phyloP scores from a whole-genome alignment of 345 rosid genomes.

The Mangifera indica region DNA sequence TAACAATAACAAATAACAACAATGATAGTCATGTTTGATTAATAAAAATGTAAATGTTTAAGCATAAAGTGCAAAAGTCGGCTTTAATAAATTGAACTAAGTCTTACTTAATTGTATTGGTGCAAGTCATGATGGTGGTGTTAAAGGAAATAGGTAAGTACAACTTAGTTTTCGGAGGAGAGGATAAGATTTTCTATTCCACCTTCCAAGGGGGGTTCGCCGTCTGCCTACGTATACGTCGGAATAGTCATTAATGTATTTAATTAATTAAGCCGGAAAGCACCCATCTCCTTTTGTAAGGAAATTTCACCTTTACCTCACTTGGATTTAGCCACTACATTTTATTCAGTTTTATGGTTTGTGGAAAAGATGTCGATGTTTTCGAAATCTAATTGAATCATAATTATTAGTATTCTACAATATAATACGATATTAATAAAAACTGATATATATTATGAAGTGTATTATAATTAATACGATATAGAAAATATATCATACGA shows the following conservation, averaged over 20 bases:
- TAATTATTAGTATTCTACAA: too few relatives aligned
- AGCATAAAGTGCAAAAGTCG: constrained; percentile 26
- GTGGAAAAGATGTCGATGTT: too few relatives aligned
- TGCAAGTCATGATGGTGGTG: constrained; percentile 37
- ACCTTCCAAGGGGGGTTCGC: constrained; percentile 25
- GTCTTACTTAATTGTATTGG: constrained; percentile 18
- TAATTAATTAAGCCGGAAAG: not conserved
- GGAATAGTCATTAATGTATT: not conserved
- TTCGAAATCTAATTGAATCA: too few relatives aligned
- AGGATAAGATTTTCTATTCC: constrained; percentile 38
- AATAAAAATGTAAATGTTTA: not conserved
- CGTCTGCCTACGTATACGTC: constrained; percentile 29
- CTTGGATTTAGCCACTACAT: too few relatives aligned
- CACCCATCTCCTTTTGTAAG: too few relatives aligned
- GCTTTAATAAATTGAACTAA: not conserved
- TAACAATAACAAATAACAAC: constrained; percentile 22
- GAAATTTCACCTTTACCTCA: not conserved
- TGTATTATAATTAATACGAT: too few relatives aligned
- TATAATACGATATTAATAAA: too few relatives aligned
- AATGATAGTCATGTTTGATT: constrained; percentile 21
- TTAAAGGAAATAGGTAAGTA: constrained; percentile 27
- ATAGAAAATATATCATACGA: too few relatives aligned
- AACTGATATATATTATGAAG: too few relatives aligned
- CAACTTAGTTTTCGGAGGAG: constrained; percentile 34
- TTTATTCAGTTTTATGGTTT: too few relatives aligned